Conservation (phyloP, 352 stramenopile species). For the Pythium aquatile region DNA sequence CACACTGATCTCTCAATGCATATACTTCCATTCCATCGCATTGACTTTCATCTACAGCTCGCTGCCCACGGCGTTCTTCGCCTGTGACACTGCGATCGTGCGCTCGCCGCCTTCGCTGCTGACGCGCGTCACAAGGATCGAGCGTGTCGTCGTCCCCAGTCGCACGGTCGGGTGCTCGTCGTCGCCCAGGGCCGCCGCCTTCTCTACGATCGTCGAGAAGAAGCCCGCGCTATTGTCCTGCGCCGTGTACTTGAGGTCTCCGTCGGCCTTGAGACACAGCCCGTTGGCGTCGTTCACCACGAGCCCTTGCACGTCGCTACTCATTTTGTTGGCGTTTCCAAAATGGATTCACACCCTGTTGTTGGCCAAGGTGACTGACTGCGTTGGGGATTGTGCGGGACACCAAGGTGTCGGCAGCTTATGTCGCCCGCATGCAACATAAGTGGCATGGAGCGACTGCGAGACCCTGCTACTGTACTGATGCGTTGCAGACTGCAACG, state of each 20-base stretch:
- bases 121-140: constrained; percentile 62
- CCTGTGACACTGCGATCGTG: constrained; percentile 65
- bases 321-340: constrained; percentile 33
- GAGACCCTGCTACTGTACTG: constrained; percentile 22
- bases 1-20: neutral
- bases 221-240: constrained; percentile 60
- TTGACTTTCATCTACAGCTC: constrained; percentile 16
- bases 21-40: neutral
- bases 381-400: constrained; percentile 6
- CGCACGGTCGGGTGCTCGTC: constrained; percentile 32
- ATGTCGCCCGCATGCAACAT: constrained; percentile 19
- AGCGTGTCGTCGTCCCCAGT: constrained; percentile 33
- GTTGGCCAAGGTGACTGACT: neutral
- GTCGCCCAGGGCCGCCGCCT: constrained; percentile 45
- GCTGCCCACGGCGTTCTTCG: neutral
- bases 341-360: neutral
- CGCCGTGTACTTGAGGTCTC: constrained; percentile 50
- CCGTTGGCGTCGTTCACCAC: constrained; percentile 78
- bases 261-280: constrained; percentile 62
- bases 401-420: constrained; percentile 1
- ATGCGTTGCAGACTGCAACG: constrained; percentile 23
- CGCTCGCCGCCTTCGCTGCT: constrained; percentile 38
- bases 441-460: constrained; percentile 16
- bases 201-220: constrained; percentile 71
- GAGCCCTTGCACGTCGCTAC: constrained; percentile 50